A percentile compares a stretch with the other conserved stretches of the same genome.
These are phyloP conservation scores for Phellopilus nigrolimitatus DNA, from an alignment of 1,284 basidiomycete species.

Conservation along the genomic window DNA sequence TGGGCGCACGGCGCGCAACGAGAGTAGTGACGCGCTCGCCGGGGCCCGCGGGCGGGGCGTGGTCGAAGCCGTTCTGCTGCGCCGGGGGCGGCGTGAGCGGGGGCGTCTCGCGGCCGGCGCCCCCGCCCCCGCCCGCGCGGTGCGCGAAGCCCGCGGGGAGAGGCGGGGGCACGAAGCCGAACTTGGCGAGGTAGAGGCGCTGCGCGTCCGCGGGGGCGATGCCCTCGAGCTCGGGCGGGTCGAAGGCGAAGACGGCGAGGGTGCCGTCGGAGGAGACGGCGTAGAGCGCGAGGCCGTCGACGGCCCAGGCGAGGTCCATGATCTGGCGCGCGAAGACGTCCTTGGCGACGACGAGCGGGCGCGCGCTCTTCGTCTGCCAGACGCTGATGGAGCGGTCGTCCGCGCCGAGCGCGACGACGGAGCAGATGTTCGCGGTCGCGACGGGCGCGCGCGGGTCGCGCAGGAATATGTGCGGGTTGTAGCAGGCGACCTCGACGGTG, in stretches of 20 bases:
- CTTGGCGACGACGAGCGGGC: constrained; percentile 88
- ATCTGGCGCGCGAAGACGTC: constrained; percentile 94
- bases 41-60: constrained; percentile 29
- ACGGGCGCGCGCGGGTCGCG: constrained; percentile 62
- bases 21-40: constrained; percentile 65
- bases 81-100: constrained; percentile 43
- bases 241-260: constrained; percentile 84
- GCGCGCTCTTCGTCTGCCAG: constrained; percentile 88
- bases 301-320: constrained; percentile 92
- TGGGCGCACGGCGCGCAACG: constrained; percentile 56
- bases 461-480: constrained; percentile 91
- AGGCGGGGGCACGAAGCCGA: constrained; percentile 63
- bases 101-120: constrained; percentile 20
- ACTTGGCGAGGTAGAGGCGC: constrained; percentile 73
- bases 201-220: constrained; percentile 74
- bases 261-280: constrained; percentile 96
- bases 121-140: constrained; percentile 24
- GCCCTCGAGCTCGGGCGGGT: constrained; percentile 75
- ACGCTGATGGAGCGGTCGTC: constrained; percentile 87
- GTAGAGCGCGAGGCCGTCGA: constrained; percentile 87
- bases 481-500: constrained; percentile 92
- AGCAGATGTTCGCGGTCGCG: constrained; percentile 73
- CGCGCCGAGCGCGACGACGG: constrained; percentile 86
- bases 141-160: constrained; percentile 68
- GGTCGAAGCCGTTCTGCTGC: constrained; percentile 34